These are phyloP conservation scores for Fraxinus paxiana DNA, from an alignment of 305 asterid species.

Conservation along the genomic window DNA sequence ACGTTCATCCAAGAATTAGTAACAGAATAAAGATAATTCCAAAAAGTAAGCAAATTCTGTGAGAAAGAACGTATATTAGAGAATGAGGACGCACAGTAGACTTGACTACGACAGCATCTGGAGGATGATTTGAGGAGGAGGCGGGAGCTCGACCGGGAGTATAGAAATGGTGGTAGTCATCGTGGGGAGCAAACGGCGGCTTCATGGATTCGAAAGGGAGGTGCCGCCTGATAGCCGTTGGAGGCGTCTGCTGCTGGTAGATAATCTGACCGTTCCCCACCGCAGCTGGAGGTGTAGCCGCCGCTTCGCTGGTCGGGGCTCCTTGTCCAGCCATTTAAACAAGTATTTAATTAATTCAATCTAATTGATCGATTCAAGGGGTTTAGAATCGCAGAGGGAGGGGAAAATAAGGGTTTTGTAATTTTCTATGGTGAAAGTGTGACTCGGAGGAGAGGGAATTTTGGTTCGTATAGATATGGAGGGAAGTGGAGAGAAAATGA, in stretches of 20 bases:
- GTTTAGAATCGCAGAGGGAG: conserved; percentile 22
- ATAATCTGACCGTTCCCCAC: conserved; percentile 41
- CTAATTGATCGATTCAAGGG: conserved; percentile 7
- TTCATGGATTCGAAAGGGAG: conserved; percentile 75
- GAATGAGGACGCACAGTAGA: conserved; percentile 58
- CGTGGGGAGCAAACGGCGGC: conserved; percentile 63
- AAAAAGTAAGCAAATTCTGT: neutral
- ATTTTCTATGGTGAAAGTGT: conserved; percentile 23
- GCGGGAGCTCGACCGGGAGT: conserved; percentile 45
- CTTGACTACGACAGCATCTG: conserved; percentile 72
- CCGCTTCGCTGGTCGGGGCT: conserved; percentile 46
- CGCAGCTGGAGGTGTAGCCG: conserved; percentile 42
- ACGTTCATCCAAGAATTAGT: conserved; percentile 11
- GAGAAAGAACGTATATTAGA: neutral
- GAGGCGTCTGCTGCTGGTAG: conserved; percentile 33
- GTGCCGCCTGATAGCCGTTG: conserved; percentile 64
- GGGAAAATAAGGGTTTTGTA: conserved; percentile 35
- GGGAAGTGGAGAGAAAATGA: conserved; percentile 59
- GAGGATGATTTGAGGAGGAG: conserved; percentile 46
- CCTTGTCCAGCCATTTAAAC: conserved; percentile 48
- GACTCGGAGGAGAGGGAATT: conserved; percentile 56
- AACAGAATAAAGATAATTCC: conserved; percentile 6
- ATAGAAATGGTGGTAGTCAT: conserved; percentile 74
- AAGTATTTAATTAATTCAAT: neutral
- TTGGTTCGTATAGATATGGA: conserved; percentile 95